Evolutionary conservation across 1,139 yeast genomes (phyloP).

Genomic region (Taphrina pruni): DNA sequence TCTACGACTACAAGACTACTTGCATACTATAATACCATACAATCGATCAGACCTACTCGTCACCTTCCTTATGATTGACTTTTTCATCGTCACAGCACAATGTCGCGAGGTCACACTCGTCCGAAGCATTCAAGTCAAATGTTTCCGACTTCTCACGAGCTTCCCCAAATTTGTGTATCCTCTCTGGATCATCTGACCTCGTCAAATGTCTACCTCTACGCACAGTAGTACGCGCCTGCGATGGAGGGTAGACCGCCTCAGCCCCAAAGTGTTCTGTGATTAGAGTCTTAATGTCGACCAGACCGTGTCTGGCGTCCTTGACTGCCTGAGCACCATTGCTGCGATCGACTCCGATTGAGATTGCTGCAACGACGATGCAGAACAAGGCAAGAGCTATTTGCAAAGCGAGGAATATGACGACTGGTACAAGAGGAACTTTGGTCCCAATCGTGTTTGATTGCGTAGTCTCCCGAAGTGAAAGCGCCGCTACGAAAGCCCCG

Average conservation of each 20-base stretch:
- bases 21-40: not conserved
- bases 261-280: constrained; percentile 17
- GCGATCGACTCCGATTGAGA: constrained; percentile 16
- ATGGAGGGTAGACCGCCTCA: constrained; percentile 16
- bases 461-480: constrained; percentile 5
- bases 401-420: constrained; percentile 1
- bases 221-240: not conserved
- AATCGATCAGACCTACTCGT: not conserved
- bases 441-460: not conserved
- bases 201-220: not conserved
- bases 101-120: not conserved
- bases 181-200: not conserved
- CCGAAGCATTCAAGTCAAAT: not conserved
- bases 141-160: not conserved
- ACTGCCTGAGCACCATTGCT: constrained; percentile 22
- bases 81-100: not conserved
- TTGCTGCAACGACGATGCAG: constrained; percentile 5
- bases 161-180: not conserved
- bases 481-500: constrained; percentile 9
- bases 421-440: constrained; percentile 11
- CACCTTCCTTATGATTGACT: not conserved
- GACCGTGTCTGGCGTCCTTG: constrained; percentile 17
- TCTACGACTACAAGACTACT: constrained; percentile 1
- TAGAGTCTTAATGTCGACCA: constrained; percentile 14
- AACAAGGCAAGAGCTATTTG: constrained; percentile 12